phyloP scores from a whole-genome alignment of 371 early-diverging fungal species.

The Mortierella sp. region DNA sequence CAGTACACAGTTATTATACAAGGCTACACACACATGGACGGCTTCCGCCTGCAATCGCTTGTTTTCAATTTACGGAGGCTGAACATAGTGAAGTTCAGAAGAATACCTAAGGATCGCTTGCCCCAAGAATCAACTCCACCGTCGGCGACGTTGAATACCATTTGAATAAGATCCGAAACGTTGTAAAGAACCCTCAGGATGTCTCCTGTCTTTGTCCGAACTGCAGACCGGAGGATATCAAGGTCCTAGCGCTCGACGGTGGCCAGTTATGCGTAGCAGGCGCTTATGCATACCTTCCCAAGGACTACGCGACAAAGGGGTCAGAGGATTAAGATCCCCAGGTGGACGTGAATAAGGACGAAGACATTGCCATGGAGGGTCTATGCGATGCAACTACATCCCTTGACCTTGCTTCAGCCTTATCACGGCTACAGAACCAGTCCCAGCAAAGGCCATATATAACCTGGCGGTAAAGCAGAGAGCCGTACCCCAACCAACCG shows the following conservation, averaged over 20 bases:
- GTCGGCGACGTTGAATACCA: constrained; percentile 1
- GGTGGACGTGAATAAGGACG: no score
- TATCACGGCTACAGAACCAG: no score
- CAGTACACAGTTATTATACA: constrained; percentile 7
- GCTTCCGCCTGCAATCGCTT: constrained; percentile 8
- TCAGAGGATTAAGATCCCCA: no score
- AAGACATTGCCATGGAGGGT: no score
- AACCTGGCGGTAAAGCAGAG: no score
- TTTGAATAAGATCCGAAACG: constrained; percentile 15
- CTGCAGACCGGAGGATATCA: background rate
- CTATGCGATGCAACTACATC: no score
- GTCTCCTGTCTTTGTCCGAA: background rate
- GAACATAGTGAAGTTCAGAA: constrained; percentile 5
- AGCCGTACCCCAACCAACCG: no score
- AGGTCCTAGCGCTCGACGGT: constrained; percentile 5
- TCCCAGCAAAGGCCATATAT: no score
- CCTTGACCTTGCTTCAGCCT: no score
- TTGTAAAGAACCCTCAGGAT: no score
- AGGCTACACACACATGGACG: constrained; percentile 14
- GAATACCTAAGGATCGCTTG: constrained; percentile 8
- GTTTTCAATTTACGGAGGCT: constrained; percentile 17
- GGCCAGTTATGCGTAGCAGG: constrained; percentile 13
- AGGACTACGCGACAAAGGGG: no score
- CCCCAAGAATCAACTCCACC: constrained; percentile 10
- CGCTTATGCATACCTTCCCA: background rate